phyloP scores from a whole-genome alignment of 2,329 filamentous ascomycete species.

The Alternaria burnsii region DNA sequence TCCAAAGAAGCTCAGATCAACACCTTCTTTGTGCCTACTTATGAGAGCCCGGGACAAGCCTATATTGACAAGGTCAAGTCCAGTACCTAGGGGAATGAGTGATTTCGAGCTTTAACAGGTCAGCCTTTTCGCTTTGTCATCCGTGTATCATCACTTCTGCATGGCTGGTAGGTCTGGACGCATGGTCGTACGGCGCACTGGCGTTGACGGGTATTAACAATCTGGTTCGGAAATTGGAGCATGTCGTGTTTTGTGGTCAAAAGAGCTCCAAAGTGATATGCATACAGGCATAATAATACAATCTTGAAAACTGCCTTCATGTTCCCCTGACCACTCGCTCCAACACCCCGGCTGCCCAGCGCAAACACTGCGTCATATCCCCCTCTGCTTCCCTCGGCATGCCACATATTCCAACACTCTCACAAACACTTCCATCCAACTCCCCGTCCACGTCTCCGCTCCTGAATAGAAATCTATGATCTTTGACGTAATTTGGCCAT shows the following conservation, averaged over 20 bases:
- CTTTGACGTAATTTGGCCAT: slow-evolving; percentile 90
- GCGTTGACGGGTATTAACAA: slow-evolving; percentile 11
- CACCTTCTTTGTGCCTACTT: slow-evolving; percentile 79
- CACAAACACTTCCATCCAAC: slow-evolving; percentile 56
- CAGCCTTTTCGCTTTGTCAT: slow-evolving; percentile 1
- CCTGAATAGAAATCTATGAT: slow-evolving; percentile 83
- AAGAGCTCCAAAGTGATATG: background rate
- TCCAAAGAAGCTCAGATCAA: slow-evolving; percentile 71
- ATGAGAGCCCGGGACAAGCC: slow-evolving; percentile 75
- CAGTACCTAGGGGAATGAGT: slow-evolving; percentile 26
- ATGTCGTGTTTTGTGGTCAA: background rate
- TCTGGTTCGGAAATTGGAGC: background rate
- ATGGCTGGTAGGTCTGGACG: slow-evolving; percentile 15
- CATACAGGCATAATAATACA: slow-evolving; percentile 17
- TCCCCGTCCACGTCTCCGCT: slow-evolving; percentile 69
- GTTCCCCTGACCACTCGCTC: slow-evolving; percentile 26
- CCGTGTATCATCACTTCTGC: slow-evolving; percentile 24
- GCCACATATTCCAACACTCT: slow-evolving; percentile 36
- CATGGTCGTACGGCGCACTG: slow-evolving; percentile 23
- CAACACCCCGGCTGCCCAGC: slow-evolving; percentile 43
- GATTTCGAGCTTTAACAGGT: background rate
- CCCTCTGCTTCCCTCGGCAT: slow-evolving; percentile 53
- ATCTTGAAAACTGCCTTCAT: slow-evolving; percentile 11
- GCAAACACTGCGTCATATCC: slow-evolving; percentile 43
- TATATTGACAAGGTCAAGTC: slow-evolving; percentile 73